phyloP scores from a whole-genome alignment of 1,139 yeast genomes.

The Wickerhamiella infanticola region DNA sequence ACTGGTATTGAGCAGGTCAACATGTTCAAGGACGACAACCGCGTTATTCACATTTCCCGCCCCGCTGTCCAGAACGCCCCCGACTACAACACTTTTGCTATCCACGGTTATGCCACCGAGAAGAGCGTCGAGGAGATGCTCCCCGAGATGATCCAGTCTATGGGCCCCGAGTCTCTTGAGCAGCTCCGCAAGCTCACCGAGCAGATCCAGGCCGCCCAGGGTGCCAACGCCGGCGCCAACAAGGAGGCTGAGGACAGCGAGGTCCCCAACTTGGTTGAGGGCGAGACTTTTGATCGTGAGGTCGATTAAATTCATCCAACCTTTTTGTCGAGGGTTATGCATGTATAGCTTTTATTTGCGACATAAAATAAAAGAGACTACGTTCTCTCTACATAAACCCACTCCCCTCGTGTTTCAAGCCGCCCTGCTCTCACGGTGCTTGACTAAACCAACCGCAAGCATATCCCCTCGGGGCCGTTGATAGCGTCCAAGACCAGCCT shows the following conservation, averaged over 20 bases:
- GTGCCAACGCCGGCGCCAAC: constrained; percentile 22
- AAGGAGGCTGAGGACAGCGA: constrained; percentile 27
- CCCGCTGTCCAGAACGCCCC: constrained; percentile 81
- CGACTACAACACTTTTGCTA: constrained; percentile 81
- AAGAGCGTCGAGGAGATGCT: constrained; percentile 85
- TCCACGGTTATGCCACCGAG: constrained; percentile 92
- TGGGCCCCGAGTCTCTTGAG: constrained; percentile 91
- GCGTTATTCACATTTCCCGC: constrained; percentile 88
- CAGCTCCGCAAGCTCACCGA: constrained; percentile 83
- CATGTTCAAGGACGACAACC: constrained; percentile 94
- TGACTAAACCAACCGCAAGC: too few species aligned
- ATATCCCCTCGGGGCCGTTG: too few species aligned
- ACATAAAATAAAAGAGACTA: too few species aligned
- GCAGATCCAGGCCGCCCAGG: constrained; percentile 50
- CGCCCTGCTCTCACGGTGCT: too few species aligned
- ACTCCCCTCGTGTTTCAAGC: too few species aligned
- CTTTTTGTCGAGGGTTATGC: too few species aligned
- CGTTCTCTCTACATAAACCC: too few species aligned
- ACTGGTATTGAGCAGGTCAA: constrained; percentile 92
- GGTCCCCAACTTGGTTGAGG: constrained; percentile 91
- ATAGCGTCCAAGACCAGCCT: too few species aligned
- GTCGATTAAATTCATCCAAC: constrained; percentile 19
- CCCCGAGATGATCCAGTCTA: constrained; percentile 89
- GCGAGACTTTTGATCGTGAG: constrained; percentile 76
- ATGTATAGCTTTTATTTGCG: too few species aligned